Percentiles rank a stretch among this genome's conserved stretches.
phyloP scores from a whole-genome alignment of 169 alveolate species.

The Plasmodium cynomolgi region DNA sequence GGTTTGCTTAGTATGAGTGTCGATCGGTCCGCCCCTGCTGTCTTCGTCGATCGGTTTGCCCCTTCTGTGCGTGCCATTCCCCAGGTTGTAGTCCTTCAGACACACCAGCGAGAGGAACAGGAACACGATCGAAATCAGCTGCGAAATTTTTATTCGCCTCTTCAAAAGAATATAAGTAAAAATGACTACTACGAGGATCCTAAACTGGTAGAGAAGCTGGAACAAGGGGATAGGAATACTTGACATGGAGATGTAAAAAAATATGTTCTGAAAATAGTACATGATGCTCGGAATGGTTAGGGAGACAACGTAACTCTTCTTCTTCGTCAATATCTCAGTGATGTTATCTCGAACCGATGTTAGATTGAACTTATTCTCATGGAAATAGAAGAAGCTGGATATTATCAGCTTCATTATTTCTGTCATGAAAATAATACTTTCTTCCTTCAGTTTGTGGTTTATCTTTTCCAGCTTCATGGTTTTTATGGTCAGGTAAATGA shows the following conservation, averaged over 20 bases:
- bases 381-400: slow-evolving; percentile 7
- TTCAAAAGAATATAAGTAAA: slow-evolving; percentile 43
- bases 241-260: slow-evolving; percentile 33
- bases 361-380: slow-evolving; percentile 22
- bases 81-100: slow-evolving; percentile 42
- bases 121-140: slow-evolving; percentile 28
- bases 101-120: slow-evolving; percentile 40
- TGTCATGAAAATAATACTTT: slow-evolving; percentile 38
- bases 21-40: neutral
- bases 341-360: slow-evolving; percentile 1
- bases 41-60: too few species aligned
- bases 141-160: slow-evolving; percentile 6
- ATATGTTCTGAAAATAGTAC: slow-evolving; percentile 56
- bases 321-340: neutral
- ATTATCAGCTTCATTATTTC: slow-evolving; percentile 26
- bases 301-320: slow-evolving; percentile 1
- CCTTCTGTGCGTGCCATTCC: neutral
- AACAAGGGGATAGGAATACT: slow-evolving; percentile 59
- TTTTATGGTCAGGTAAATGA: slow-evolving; percentile 6
- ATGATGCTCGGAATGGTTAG: slow-evolving; percentile 37
- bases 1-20: too few species aligned
- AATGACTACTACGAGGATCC: slow-evolving; percentile 27
- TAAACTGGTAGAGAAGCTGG: slow-evolving; percentile 49
- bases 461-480: slow-evolving; percentile 27
- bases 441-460: slow-evolving; percentile 31